phyloP scores from a whole-genome alignment of 2,329 filamentous ascomycete species.

The Ophiostoma sp. region DNA sequence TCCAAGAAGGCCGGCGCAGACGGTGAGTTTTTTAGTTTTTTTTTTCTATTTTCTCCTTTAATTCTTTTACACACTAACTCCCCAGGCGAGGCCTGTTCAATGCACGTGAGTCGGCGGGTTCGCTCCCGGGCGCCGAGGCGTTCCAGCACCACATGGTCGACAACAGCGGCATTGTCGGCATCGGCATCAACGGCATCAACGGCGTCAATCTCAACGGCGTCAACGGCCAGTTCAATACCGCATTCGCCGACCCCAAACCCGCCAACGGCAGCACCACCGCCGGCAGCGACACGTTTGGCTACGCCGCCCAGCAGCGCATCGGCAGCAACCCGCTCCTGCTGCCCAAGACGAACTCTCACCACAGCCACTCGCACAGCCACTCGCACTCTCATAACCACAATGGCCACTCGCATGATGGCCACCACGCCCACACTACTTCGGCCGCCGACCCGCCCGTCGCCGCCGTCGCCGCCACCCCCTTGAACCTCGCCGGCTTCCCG shows the following conservation, averaged over 20 bases:
- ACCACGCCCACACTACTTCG: neutral
- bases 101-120: constrained; percentile 24
- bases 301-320: constrained; percentile 13
- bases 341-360: constrained; percentile 12
- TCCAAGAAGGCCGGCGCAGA: constrained; percentile 77
- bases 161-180: neutral
- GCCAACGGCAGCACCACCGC: neutral
- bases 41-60: constrained; percentile 17
- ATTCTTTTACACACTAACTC: too few relatives aligned
- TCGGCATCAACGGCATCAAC: neutral
- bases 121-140: constrained; percentile 17
- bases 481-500: constrained; percentile 24
- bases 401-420: neutral
- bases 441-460: constrained; percentile 16
- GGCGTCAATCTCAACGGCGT: neutral
- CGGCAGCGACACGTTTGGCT: neutral
- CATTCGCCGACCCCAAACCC: neutral
- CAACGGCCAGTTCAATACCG: neutral
- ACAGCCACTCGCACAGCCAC: constrained; percentile 14
- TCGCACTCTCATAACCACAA: constrained; percentile 1
- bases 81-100: constrained; percentile 26
- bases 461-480: neutral
- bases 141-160: constrained; percentile 19
- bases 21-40: constrained; percentile 55
- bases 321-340: constrained; percentile 14